phyloP scores from a whole-genome alignment of 208 protist species.

The Crithidia sp. region DNA sequence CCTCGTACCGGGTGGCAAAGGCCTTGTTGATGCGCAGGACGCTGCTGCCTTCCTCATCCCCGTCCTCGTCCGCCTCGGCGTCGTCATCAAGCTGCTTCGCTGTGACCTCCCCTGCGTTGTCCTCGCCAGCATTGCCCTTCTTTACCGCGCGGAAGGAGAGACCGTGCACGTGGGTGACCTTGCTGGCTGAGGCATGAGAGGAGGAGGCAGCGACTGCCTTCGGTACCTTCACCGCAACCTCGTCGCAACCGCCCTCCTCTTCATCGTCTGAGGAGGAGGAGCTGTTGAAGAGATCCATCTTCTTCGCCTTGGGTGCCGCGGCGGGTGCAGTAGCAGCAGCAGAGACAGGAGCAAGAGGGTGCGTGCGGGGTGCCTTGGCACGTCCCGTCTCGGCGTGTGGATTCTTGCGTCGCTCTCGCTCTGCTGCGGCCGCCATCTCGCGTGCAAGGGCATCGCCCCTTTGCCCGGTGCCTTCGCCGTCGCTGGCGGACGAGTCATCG shows the following conservation, averaged over 20 bases:
- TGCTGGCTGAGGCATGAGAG: neutral
- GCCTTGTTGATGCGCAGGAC: slow-evolving; percentile 73
- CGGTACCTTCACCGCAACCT: neutral
- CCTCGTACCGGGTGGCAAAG: slow-evolving; percentile 86
- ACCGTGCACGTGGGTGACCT: slow-evolving; percentile 24
- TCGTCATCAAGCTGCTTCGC: slow-evolving; percentile 1
- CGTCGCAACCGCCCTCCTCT: slow-evolving; percentile 4
- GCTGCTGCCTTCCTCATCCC: slow-evolving; percentile 15
- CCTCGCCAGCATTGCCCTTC: neutral
- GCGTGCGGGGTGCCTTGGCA: slow-evolving; percentile 41
- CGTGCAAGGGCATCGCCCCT: slow-evolving; percentile 36
- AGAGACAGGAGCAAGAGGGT: slow-evolving; percentile 24
- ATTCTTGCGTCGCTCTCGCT: slow-evolving; percentile 58
- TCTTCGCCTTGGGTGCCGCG: slow-evolving; percentile 26
- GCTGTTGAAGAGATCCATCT: slow-evolving; percentile 42
- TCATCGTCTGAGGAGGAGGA: slow-evolving; percentile 25
- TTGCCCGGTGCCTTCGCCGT: slow-evolving; percentile 17
- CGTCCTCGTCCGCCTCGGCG: slow-evolving; percentile 9
- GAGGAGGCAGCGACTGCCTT: neutral
- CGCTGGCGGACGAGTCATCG: slow-evolving; percentile 32
- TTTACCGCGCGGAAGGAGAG: slow-evolving; percentile 17
- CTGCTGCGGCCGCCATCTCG: slow-evolving; percentile 55
- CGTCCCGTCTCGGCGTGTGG: slow-evolving; percentile 67
- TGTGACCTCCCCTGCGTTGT: neutral
- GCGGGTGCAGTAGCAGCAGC: neutral